Conservation (phyloP, 2,329 filamentous ascomycete genomes). For the Colletotrichum aenigma region DNA sequence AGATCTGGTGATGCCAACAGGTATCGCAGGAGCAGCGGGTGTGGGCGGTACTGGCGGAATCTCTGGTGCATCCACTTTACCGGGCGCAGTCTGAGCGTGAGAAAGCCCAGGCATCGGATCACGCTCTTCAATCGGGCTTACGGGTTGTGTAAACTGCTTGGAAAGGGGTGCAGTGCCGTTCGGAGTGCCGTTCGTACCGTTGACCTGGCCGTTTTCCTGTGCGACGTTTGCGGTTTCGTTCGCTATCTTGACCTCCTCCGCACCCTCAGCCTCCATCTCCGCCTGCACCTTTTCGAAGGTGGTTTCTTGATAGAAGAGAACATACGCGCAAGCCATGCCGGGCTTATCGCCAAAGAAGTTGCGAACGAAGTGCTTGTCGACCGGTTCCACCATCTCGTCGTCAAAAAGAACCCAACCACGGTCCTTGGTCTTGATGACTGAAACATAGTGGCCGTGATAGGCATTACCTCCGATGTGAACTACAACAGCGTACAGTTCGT, state of each 20-base stretch:
- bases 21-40: conserved; percentile 29
- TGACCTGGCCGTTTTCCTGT: conserved; percentile 46
- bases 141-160: conserved; percentile 55
- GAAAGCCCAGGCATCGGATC: conserved; percentile 64
- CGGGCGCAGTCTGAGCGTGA: conserved; percentile 69
- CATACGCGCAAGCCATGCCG: conserved; percentile 92
- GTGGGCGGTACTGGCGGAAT: conserved; percentile 35
- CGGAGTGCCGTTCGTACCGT: conserved; percentile 18
- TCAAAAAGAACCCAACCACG: conserved; percentile 96
- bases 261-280: conserved; percentile 83
- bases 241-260: conserved; percentile 63
- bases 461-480: conserved; percentile 97
- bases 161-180: conserved; percentile 51
- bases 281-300: conserved; percentile 69
- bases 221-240: conserved; percentile 62
- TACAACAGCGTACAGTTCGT: conserved; percentile 96
- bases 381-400: conserved; percentile 97
- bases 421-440: conserved; percentile 96
- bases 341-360: conserved; percentile 97
- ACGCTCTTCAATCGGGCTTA: conserved; percentile 48
- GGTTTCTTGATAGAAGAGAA: conserved; percentile 96
- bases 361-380: conserved; percentile 93
- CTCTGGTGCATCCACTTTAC: conserved; percentile 27
- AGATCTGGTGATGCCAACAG: conserved; percentile 23
- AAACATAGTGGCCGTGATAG: conserved; percentile 97